Base-by-base conservation (phyloP, 2,329 filamentous ascomycete genomes). In the Monosporascus sp. region DNA sequence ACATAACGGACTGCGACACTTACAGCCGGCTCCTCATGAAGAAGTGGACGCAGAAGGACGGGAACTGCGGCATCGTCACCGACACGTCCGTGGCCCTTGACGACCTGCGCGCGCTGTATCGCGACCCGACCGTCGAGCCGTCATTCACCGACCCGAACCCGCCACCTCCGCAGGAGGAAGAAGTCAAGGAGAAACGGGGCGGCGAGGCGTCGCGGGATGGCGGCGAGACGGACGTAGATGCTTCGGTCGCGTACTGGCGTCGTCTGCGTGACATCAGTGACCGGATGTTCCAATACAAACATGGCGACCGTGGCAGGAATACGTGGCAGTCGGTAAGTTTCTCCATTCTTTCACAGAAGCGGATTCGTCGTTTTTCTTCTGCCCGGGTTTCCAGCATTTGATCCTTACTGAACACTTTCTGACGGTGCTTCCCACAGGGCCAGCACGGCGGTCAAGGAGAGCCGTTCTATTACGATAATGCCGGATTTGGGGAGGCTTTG, bases 1-100 rank as follows among this genome's bases (percentile, higher is more conserved):
- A 84, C 63, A 72, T 76, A 55, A 80, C 76, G 37, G 80, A 84
- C 60, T 84, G 79, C 65, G 80, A 82, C 61, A 75, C 79, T 70
- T 77, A 81, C 59, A 67, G 68, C 7, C 72, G 78, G 3, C 58
- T 81, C n/a, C 54, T 59, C 6, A 79, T 80, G 76, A 67, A 63
- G 16, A 70, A 73, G 5, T 77, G 74, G 69, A 71, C 66, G 6
- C 73, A 71, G 51, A 58, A 61, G 5, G 72, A 77, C 46, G 65
- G 57, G 2, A 65, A 64, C 6, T 72, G 68, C 3, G 77, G 74
- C 16, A 68, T 75, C 31, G 68, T 81, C 40, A 75, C 71, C 31
- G 75, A 78, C 57, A 74, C 78, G 0, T 76, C 73, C 44, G 64
- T 69, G 31, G 67, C 69, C 16, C 65, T 81, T 37, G 71, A 78